These are phyloP conservation scores for Eucalyptus brandiana DNA, from an alignment of 345 rosid genomes.

Conservation along the genomic window DNA sequence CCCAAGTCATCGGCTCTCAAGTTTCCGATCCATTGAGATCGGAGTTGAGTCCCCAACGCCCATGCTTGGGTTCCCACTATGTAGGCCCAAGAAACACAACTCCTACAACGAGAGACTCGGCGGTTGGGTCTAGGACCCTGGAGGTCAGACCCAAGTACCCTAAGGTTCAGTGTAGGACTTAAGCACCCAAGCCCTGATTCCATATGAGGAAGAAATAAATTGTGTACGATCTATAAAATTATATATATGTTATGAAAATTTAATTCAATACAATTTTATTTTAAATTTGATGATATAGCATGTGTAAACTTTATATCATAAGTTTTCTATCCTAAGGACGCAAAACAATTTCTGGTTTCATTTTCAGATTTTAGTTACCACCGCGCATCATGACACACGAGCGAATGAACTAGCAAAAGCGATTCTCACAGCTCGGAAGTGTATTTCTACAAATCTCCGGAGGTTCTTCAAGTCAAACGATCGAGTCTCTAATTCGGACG, in stretches of 20 bases:
- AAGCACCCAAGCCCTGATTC: neutral
- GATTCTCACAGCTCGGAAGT: neutral
- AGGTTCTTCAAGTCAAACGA: neutral
- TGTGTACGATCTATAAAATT: neutral
- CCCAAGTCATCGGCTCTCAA: neutral
- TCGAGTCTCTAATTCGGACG: neutral
- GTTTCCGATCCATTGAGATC: too few relatives aligned
- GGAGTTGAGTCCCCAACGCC: neutral
- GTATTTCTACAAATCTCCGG: neutral
- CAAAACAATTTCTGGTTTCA: neutral
- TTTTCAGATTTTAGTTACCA: neutral
- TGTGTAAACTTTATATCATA: neutral
- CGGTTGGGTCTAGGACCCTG: accelerated
- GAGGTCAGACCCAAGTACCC: neutral
- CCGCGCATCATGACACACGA: neutral
- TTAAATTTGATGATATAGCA: neutral
- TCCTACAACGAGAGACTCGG: neutral
- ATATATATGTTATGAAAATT: neutral
- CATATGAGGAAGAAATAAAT: neutral
- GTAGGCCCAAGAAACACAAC: neutral
- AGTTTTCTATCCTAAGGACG: neutral
- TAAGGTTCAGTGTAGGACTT: neutral
- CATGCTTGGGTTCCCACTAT: neutral
- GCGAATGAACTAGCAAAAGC: neutral
- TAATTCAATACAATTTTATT: neutral